Percentiles rank a stretch among this genome's conserved stretches.
Conservation (phyloP, 768 basidiomycete species). For the Artomyces pyxidatus region DNA sequence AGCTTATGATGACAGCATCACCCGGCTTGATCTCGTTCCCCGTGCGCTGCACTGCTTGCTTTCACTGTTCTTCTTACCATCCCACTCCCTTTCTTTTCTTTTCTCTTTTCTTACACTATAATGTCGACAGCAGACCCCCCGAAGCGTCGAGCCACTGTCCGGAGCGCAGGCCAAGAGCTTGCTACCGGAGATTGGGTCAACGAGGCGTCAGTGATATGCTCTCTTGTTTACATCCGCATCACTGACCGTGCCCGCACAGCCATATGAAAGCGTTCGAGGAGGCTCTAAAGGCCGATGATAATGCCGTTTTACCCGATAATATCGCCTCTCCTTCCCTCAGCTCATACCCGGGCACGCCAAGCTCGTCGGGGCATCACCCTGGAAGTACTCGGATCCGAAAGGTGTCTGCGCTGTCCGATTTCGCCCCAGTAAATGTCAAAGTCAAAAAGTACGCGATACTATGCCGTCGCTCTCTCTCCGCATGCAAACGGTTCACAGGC, state of each 20-base stretch:
- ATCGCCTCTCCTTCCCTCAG: constrained; percentile 27
- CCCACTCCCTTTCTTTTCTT: no score
- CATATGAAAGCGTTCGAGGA: constrained; percentile 73
- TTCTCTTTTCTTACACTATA: no score
- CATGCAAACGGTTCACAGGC: constrained; percentile 17
- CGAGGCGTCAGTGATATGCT: no score
- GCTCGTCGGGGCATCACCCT: constrained; percentile 5
- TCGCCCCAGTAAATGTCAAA: constrained; percentile 82
- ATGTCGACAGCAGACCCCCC: no score
- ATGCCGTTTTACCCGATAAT: constrained; percentile 25
- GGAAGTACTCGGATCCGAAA: constrained; percentile 54
- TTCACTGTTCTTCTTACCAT: no score
- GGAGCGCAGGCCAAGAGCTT: no score
- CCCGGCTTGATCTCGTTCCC: no score
- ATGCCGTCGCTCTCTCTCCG: background rate
- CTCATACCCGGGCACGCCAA: constrained; percentile 20
- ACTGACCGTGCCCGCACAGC: no score
- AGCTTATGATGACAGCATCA: no score
- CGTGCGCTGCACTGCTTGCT: no score
- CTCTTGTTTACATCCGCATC: no score
- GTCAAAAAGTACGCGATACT: constrained; percentile 63
- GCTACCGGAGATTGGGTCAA: background rate
- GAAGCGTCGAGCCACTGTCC: no score
- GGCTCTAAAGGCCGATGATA: constrained; percentile 60
- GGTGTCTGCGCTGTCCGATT: constrained; percentile 78